Evolutionary conservation across 2,329 filamentous ascomycete species (phyloP).

Genomic region (Fusarium dlaminii): DNA sequence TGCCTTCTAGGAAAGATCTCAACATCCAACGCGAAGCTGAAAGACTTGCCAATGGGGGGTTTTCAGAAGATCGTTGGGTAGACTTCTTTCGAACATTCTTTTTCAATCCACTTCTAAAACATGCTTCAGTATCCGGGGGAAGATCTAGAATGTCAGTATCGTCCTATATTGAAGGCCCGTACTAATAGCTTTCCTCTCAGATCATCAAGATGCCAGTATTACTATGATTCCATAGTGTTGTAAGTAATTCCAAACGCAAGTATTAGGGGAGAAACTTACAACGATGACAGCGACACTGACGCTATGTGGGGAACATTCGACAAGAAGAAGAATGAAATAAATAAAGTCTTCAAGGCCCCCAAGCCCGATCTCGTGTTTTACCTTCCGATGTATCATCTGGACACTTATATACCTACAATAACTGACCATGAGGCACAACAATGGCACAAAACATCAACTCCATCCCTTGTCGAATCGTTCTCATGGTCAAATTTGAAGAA

Average conservation of each 20-base stretch:
- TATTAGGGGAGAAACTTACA: neutral
- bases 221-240: neutral
- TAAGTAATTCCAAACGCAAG: neutral
- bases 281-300: rapidly evolving
- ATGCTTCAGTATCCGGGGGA: rapidly evolving
- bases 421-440: rapidly evolving
- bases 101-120: neutral
- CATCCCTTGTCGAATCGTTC: neutral
- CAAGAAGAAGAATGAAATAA: neutral
- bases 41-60: neutral
- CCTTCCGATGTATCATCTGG: neutral
- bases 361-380: neutral
- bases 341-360: rapidly evolving
- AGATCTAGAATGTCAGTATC: neutral
- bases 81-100: rapidly evolving
- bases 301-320: neutral
- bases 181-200: neutral
- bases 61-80: neutral
- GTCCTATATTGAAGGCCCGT: rapidly evolving
- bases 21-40: neutral
- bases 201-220: neutral
- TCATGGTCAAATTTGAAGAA: neutral
- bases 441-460: neutral
- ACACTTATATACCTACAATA: rapidly evolving
- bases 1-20: neutral